Conservation (phyloP, 768 basidiomycete species). For the Steccherinum ochraceum region DNA sequence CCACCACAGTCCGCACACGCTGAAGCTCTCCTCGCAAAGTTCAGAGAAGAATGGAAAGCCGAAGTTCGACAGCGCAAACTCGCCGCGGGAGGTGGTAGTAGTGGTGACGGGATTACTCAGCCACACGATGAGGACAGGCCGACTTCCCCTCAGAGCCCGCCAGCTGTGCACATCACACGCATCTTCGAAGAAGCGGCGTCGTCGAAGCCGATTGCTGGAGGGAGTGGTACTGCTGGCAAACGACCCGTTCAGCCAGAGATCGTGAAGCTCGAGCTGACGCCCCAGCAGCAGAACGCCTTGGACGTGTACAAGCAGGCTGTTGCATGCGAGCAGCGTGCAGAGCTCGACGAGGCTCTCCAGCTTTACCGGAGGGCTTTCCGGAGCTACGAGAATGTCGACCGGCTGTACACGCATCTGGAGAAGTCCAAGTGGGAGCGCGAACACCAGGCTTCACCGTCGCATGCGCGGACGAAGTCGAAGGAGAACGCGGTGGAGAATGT, state of each 20-base stretch:
- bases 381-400: constrained; percentile 70
- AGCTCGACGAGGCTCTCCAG: constrained; percentile 67
- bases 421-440: constrained; percentile 9
- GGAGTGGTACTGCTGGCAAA: background rate
- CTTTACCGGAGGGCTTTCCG: constrained; percentile 81
- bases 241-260: constrained; percentile 2
- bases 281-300: constrained; percentile 42
- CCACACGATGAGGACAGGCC: background rate
- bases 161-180: background rate
- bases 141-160: background rate
- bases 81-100: background rate
- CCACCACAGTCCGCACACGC: background rate
- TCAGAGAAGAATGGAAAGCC: constrained; percentile 68
- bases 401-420: constrained; percentile 58
- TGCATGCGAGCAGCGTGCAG: constrained; percentile 63
- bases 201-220: background rate
- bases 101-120: background rate
- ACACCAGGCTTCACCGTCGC: background rate
- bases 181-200: background rate
- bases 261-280: constrained; percentile 21
- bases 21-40: constrained; percentile 52
- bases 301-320: constrained; percentile 66
- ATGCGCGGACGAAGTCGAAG: background rate
- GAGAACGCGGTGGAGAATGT: constrained; percentile 11
- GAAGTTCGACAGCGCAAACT: constrained; percentile 40